A percentile compares a stretch with the other conserved stretches of the same genome.
Evolutionary conservation across 495 filamentous ascomycete species (phyloP).

Genomic region (Tricharina praecox): DNA sequence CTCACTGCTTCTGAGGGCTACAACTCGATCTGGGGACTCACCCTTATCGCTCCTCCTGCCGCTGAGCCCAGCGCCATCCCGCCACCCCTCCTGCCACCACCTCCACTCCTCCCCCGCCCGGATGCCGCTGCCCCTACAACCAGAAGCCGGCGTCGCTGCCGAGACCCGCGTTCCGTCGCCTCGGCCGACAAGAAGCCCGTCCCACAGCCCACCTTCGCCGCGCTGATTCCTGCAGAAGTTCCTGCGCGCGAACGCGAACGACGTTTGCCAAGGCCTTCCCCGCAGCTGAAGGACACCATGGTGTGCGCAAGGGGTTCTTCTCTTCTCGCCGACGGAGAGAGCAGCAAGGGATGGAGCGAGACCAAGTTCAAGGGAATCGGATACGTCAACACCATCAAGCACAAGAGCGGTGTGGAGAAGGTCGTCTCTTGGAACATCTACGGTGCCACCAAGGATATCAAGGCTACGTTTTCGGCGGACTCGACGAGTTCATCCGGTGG

Average conservation of each 20-base stretch:
- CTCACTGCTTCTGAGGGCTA: constrained; percentile 5
- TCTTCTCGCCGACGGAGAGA: constrained; percentile 28
- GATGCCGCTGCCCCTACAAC: too few species aligned
- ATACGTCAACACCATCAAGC: constrained; percentile 31
- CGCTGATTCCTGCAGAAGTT: constrained; percentile 78
- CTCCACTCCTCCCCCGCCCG: neutral
- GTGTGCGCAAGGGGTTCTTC: constrained; percentile 54
- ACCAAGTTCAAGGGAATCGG: constrained; percentile 42
- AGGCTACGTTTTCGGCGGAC: constrained; percentile 57
- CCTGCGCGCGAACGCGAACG: constrained; percentile 68
- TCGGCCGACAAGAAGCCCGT: too few species aligned
- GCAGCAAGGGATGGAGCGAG: constrained; percentile 33
- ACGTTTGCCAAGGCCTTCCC: constrained; percentile 50
- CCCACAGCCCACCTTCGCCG: constrained; percentile 44
- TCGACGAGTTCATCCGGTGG: constrained; percentile 76
- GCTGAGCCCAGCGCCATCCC: neutral
- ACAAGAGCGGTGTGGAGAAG: constrained; percentile 26
- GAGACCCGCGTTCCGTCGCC: too few species aligned
- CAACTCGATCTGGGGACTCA: constrained; percentile 7
- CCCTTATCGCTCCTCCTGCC: neutral
- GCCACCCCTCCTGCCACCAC: neutral
- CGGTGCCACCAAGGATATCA: constrained; percentile 54
- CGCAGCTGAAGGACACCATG: constrained; percentile 60
- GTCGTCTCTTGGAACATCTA: constrained; percentile 73
- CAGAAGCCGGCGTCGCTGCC: neutral